Base-by-base conservation (phyloP, 805 yeast species). In the Yamadazyma olivae region DNA sequence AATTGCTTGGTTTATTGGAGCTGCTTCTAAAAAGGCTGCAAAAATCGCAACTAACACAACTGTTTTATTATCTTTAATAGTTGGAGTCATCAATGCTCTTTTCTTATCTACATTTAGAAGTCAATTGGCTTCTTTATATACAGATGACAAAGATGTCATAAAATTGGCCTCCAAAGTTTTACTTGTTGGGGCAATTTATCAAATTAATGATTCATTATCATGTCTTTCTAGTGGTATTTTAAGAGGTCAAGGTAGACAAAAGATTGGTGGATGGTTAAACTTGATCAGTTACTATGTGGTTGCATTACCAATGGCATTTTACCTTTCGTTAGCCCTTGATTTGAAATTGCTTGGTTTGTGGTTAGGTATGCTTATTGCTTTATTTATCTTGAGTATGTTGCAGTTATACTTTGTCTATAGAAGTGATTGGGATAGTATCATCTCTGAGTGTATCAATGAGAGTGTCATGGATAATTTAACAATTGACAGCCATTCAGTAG, bases 1-100 rank as follows among this genome's bases (percentile, higher is more conserved):
- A 57, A 74, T 83, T 15, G 91, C 91, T 4, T 81, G 85, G 69
- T 81, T 69, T 44, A 71, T 84, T 38, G 93, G 93, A 17, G 84
- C 87, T 1, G 80, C 72, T 7, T 56, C 71, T 9, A 61, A 67
- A 35, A 57, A 54, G 26, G 57, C 72, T 4, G 65, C 71, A 2
- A 45, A 43, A 18, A 48, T 52, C 1, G 61, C 77, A 0, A 48
- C 68, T 6, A 49, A 48, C n/a, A 65, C 71, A 0, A 56, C 74
- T 22, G 42, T 70, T 30, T 30, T 49, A 8, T 40, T 59, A 1
- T 60, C 74, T 1, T 34, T 61, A 6, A 31, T 43, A 1, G 41
- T 63, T 9, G 74, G 77, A 14, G 16, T 56, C 2, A 27, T 70
- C 33, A 69, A 63, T 36, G 70, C 69, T 26, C 26, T 53, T 3